Evolutionary conservation across 176 grass and related monocot genomes (phyloP).

Genomic region (Aegilops sharonensis): DNA sequence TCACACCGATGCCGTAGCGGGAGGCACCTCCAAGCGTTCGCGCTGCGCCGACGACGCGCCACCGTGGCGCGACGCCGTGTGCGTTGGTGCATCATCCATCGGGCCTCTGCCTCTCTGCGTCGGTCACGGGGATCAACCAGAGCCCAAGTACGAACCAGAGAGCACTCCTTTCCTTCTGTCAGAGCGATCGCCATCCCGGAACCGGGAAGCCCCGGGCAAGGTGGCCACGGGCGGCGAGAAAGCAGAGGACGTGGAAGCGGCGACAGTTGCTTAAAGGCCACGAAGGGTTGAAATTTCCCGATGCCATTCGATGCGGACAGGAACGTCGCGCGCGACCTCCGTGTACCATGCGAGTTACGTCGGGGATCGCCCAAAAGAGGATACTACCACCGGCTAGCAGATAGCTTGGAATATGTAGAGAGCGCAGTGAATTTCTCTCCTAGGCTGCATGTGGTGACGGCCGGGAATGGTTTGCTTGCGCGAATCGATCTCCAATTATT

Average conservation of each 20-base stretch:
- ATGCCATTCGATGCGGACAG: conserved; percentile 7
- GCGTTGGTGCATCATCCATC: neutral
- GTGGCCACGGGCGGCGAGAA: conserved; percentile 5
- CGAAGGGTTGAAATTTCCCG: neutral
- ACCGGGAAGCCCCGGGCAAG: neutral
- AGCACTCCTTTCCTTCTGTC: neutral
- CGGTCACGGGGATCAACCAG: neutral
- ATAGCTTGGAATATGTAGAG: neutral
- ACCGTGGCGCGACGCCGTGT: neutral
- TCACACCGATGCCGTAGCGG: neutral
- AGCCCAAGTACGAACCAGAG: neutral
- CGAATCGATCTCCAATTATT: neutral
- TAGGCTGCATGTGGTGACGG: neutral
- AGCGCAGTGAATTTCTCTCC: neutral
- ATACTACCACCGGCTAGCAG: neutral
- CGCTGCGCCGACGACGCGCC: neutral
- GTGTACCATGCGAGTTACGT: neutral
- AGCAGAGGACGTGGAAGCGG: neutral
- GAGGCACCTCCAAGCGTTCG: conserved; percentile 10
- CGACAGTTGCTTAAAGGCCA: conserved; percentile 29
- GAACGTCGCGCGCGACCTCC: neutral
- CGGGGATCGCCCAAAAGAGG: neutral
- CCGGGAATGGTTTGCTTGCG: neutral
- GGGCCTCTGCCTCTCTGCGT: neutral
- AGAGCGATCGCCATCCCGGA: conserved; percentile 14